Conservation (phyloP, 345 rosid genomes). For the Ricinus communis region DNA sequence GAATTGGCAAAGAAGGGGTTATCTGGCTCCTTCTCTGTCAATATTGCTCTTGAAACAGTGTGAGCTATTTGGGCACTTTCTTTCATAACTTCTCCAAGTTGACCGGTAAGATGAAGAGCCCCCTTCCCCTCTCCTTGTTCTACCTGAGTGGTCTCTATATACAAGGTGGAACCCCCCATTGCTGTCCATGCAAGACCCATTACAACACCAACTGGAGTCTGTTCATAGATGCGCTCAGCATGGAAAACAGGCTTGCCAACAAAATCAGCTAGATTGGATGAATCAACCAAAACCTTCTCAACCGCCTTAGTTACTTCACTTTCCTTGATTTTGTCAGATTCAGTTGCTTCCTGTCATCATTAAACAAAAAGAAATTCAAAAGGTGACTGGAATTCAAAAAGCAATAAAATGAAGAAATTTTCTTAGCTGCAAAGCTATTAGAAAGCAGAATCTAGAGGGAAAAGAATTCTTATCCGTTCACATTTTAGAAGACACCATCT, state of each 20-base stretch:
- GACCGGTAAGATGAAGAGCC: conserved; percentile 75
- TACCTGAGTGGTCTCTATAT: conserved; percentile 80
- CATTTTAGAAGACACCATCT: background rate
- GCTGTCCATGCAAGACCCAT: conserved; percentile 99
- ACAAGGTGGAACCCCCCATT: conserved; percentile 98
- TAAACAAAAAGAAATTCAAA: background rate
- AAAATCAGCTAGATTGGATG: conserved; percentile 66
- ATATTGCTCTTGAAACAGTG: conserved; percentile 76
- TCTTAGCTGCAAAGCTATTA: background rate
- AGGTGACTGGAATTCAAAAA: background rate
- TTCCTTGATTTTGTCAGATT: conserved; percentile 37
- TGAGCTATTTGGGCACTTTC: conserved; percentile 97
- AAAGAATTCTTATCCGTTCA: too few relatives aligned
- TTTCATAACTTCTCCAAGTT: conserved; percentile 98
- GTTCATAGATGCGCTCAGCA: conserved; percentile 86
- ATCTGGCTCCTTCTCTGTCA: conserved; percentile 64
- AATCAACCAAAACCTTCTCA: conserved; percentile 66
- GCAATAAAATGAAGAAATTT: background rate
- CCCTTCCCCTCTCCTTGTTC: conserved; percentile 96
- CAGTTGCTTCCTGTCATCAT: conserved; percentile 41
- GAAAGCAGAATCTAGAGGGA: too few relatives aligned
- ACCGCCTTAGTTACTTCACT: conserved; percentile 32
- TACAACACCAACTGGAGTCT: conserved; percentile 91
- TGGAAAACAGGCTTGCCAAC: conserved; percentile 97
- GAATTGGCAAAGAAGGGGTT: conserved; percentile 75